Evolutionary conservation across 352 stramenopile genomes (phyloP).

Genomic region (Phytophthora citricola): DNA sequence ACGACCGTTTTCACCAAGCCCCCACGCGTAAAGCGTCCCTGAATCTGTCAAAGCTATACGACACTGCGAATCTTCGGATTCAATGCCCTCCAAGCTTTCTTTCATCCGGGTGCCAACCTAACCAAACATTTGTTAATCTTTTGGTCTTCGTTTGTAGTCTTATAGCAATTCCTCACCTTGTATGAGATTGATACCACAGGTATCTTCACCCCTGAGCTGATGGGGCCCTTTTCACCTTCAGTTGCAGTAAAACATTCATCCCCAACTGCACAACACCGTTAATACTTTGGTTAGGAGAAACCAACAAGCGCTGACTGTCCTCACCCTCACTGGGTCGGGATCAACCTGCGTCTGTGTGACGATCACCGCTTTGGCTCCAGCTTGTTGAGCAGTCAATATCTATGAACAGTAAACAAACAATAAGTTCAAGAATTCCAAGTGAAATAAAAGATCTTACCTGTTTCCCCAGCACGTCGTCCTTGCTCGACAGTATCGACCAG

Average conservation of each 20-base stretch:
- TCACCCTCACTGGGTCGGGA: slow-evolving; percentile 52
- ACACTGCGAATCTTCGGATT: slow-evolving; percentile 53
- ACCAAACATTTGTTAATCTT: not conserved
- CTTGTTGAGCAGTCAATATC: slow-evolving; percentile 69
- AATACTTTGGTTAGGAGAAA: not conserved
- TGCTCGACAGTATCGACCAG: slow-evolving; percentile 59
- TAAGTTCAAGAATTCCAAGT: no score
- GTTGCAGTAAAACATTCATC: slow-evolving; percentile 45
- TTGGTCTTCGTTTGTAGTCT: no score
- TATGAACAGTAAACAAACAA: slow-evolving; percentile 15
- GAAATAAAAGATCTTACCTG: slow-evolving; percentile 42
- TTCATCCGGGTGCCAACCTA: slow-evolving; percentile 61
- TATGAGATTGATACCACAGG: slow-evolving; percentile 68
- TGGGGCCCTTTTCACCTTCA: slow-evolving; percentile 43
- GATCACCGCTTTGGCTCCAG: slow-evolving; percentile 70
- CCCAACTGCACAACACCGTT: slow-evolving; percentile 41
- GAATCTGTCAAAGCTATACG: slow-evolving; percentile 49
- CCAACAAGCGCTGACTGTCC: not conserved
- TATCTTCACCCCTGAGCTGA: slow-evolving; percentile 64
- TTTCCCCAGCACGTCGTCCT: slow-evolving; percentile 73
- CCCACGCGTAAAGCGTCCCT: slow-evolving; percentile 73
- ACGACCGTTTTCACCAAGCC: slow-evolving; percentile 68
- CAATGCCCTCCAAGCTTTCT: slow-evolving; percentile 40
- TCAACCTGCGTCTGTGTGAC: slow-evolving; percentile 67
- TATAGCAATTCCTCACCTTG: slow-evolving; percentile 30